Evolutionary conservation across 148 eudicot species (phyloP).

Genomic region (Cornus florida): DNA sequence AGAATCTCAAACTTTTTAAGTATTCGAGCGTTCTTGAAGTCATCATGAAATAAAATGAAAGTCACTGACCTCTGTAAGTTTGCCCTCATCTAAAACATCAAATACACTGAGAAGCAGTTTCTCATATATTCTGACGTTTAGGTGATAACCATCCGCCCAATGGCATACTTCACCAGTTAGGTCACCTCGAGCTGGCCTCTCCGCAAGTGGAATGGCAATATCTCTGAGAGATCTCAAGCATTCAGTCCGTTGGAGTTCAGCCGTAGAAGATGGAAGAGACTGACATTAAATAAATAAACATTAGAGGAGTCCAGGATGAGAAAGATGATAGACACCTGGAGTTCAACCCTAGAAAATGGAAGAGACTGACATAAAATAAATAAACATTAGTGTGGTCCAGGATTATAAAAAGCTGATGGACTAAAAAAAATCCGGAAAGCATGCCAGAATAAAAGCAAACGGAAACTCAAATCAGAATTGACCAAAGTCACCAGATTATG

Average conservation of each 20-base stretch:
- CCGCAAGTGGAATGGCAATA: constrained; percentile 87
- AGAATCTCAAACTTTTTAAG: neutral
- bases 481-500: constrained; percentile 2
- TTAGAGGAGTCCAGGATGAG: neutral
- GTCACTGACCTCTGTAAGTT: constrained; percentile 85
- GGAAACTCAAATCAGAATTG: neutral
- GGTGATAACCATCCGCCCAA: constrained; percentile 99
- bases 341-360: constrained; percentile 75
- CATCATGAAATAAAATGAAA: neutral
- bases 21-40: neutral
- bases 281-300: constrained; percentile 28
- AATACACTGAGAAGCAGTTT: constrained; percentile 91
- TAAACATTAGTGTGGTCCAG: neutral
- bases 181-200: constrained; percentile 99
- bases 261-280: constrained; percentile 81
- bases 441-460: neutral
- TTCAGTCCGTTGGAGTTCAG: constrained; percentile 89
- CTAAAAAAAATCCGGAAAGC: neutral
- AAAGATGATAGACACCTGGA: constrained; percentile 48
- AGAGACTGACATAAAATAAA: constrained; percentile 53
- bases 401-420: constrained; percentile 13
- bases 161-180: constrained; percentile 98
- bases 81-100: constrained; percentile 97
- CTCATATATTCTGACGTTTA: constrained; percentile 92
- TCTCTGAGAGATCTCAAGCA: constrained; percentile 88